phyloP scores from a whole-genome alignment of 306 rosid genomes.

The Glycine tomentella region DNA sequence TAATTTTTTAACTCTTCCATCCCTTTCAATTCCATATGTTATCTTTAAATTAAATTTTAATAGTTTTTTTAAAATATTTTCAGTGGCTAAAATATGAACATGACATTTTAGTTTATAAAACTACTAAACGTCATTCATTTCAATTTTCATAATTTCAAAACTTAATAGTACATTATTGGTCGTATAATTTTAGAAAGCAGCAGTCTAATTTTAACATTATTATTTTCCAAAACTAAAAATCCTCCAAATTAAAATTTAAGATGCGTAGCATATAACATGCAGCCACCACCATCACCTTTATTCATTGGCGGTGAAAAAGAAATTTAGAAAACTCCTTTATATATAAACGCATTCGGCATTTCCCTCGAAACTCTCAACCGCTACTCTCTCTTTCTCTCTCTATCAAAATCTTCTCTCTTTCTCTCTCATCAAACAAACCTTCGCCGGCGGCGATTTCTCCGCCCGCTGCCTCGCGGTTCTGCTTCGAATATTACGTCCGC shows the following conservation, averaged over 20 bases:
- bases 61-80: too few relatives aligned
- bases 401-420: too few relatives aligned
- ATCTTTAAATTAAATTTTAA: too few relatives aligned
- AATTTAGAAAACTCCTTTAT: constrained; percentile 10
- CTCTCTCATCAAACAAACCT: neutral
- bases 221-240: neutral
- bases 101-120: too few relatives aligned
- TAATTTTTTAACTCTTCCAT: too few relatives aligned
- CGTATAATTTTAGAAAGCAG: constrained; percentile 27
- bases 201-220: constrained; percentile 28
- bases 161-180: too few relatives aligned
- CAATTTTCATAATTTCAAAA: neutral
- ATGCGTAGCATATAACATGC: neutral
- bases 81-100: neutral
- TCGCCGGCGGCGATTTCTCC: constrained; percentile 39
- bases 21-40: too few relatives aligned
- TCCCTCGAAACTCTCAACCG: constrained; percentile 44
- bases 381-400: neutral
- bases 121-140: neutral
- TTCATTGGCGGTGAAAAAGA: constrained; percentile 40
- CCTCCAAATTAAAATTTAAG: neutral
- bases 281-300: constrained; percentile 29
- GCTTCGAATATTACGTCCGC: neutral
- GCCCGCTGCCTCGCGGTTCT: constrained; percentile 18
- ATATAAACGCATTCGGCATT: constrained; percentile 23